Conservation (phyloP, 192 early-diverging fungal genomes). For the Backusella luteola region DNA sequence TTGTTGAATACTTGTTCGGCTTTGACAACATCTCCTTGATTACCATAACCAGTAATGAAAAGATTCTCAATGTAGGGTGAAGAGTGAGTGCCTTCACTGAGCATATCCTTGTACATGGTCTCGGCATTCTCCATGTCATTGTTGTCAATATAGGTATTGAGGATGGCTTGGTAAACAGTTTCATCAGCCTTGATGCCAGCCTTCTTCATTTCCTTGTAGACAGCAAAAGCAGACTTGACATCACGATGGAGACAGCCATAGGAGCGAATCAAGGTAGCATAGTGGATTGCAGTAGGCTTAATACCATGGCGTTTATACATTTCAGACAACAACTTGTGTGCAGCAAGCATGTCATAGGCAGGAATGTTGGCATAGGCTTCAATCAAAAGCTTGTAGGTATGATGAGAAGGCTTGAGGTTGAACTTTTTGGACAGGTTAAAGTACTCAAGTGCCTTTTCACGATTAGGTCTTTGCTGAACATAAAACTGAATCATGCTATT, state of each 20-base stretch:
- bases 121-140: constrained; percentile 41
- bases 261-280: constrained; percentile 50
- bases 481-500: constrained; percentile 63
- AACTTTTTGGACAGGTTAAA: constrained; percentile 35
- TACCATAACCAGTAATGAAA: constrained; percentile 54
- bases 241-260: constrained; percentile 55
- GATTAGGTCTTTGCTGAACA: constrained; percentile 48
- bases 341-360: constrained; percentile 53
- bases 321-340: constrained; percentile 44
- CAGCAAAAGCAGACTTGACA: constrained; percentile 37
- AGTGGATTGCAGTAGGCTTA: constrained; percentile 48
- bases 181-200: constrained; percentile 42
- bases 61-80: constrained; percentile 59
- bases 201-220: constrained; percentile 44
- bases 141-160: constrained; percentile 51
- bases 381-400: constrained; percentile 56
- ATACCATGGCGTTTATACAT: constrained; percentile 39
- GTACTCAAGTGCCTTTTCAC: constrained; percentile 47
- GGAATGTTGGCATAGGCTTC: constrained; percentile 54
- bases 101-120: constrained; percentile 42
- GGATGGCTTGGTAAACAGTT: constrained; percentile 49
- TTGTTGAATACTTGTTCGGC: constrained; percentile 46
- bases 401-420: constrained; percentile 45
- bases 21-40: constrained; percentile 30
- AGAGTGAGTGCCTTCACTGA: constrained; percentile 35